Conservation (phyloP, 2,329 filamentous ascomycete species). For the Bertia moriformis region DNA sequence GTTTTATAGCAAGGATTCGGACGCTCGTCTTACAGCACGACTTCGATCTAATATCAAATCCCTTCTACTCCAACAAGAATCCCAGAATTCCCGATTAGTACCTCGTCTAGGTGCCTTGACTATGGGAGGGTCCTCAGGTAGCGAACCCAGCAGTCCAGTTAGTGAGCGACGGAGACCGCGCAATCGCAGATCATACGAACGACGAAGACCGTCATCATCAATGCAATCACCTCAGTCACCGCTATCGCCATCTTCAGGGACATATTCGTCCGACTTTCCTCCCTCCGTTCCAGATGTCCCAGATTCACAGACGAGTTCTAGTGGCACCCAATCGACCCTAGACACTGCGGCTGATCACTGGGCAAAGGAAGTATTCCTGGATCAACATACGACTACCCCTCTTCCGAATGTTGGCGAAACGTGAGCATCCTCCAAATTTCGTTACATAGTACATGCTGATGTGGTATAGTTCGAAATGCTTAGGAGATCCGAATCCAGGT, state of each 20-base stretch:
- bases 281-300: constrained; percentile 15
- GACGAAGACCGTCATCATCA: constrained; percentile 11
- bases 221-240: constrained; percentile 13
- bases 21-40: background rate
- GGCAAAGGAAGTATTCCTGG: constrained; percentile 20
- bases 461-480: constrained; percentile 9
- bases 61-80: background rate
- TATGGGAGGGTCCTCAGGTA: too few species aligned
- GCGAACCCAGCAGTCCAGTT: background rate
- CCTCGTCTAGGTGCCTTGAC: background rate
- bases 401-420: background rate
- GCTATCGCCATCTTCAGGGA: constrained; percentile 8
- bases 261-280: constrained; percentile 1
- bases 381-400: constrained; percentile 1
- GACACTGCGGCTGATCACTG: constrained; percentile 18
- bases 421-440: background rate
- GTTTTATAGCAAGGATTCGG: background rate
- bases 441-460: background rate
- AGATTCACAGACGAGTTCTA: constrained; percentile 15
- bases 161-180: background rate
- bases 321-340: constrained; percentile 6
- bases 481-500: constrained; percentile 12
- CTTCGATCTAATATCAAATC: background rate
- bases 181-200: constrained; percentile 16
- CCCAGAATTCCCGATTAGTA: background rate